Evolutionary conservation across 2,329 filamentous ascomycete genomes (phyloP), one percentile per base, ranked within the genome.

Genomic region (Nemania sp.): DNA sequence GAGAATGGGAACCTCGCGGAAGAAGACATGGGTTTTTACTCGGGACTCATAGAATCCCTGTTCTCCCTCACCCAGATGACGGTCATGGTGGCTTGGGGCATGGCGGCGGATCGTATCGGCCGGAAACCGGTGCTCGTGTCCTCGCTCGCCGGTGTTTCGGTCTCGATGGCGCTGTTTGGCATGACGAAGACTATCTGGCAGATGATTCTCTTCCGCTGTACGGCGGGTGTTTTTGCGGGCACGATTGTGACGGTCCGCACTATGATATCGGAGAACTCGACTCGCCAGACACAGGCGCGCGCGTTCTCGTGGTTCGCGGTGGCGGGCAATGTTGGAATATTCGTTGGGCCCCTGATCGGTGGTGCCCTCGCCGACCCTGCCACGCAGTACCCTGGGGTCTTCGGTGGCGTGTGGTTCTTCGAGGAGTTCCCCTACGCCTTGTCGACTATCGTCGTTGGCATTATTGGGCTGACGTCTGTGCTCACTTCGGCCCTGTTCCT

Each of bases 241-340:
- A 92, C 89, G 6, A 84, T 92, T 55, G 88, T 95, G 61, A 91
- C 92, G 5, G 88, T 95, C 63, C 85, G 93, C 29, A 90, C 92
- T 6, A 94, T 95, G 90, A 84, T 95, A 32, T 87, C 87, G 20
- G 93, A 96, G 79, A 88, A 90, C 72, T 91, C 88, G 77, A 92
- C 90, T 0, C 80, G 86, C 5, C 85, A 87, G 69, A 94, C 90
- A 0, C 92, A 94, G 79, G 92, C 92, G 0, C 82, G 85, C 29
- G 89, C 90, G 0, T 96, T 94, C 75, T 90, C 90, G 74, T 92
- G 89, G 83, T 94, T 94, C 76, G 91, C 92, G 10, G 93, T 95
- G 75, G 83, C 87, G 0, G 88, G 89, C 4, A 95, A 95, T 71
- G 24, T 94, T 8, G 93, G 93, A 3, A 89, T 95, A 52, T 89